Evolutionary conservation across 495 filamentous ascomycete species (phyloP).

Genomic region (Jackrogersella multiformis): DNA sequence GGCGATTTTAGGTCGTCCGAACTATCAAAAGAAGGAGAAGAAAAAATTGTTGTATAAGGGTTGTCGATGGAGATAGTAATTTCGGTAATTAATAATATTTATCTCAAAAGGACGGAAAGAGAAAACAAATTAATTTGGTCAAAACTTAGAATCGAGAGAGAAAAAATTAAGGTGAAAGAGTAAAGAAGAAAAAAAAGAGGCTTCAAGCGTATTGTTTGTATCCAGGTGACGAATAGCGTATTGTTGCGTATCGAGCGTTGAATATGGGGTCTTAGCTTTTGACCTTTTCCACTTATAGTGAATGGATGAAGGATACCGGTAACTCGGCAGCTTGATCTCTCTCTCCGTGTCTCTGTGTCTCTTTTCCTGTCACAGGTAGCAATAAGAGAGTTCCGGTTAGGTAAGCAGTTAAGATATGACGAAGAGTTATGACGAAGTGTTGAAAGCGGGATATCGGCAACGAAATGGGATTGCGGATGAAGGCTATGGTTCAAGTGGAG

Average conservation of each 20-base stretch:
- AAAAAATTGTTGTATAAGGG: conserved; percentile 8
- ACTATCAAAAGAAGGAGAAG: conserved; percentile 28
- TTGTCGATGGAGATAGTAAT: background rate
- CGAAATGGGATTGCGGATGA: background rate
- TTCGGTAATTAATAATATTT: background rate
- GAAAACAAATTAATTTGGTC: too few species aligned
- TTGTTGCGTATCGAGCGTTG: background rate
- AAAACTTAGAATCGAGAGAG: background rate
- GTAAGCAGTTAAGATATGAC: background rate
- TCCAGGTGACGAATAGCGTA: conserved; percentile 1
- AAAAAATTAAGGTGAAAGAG: background rate
- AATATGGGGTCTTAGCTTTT: too few species aligned
- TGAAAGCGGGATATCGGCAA: conserved; percentile 14
- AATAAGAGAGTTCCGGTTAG: background rate
- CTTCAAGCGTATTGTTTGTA: conserved; percentile 5
- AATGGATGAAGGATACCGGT: background rate
- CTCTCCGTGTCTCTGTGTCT: too few species aligned
- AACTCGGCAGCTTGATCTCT: background rate
- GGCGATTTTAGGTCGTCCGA: conserved; percentile 30
- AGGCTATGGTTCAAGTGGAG: conserved; percentile 4
- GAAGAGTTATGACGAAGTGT: background rate
- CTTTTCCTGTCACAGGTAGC: background rate
- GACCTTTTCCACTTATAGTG: background rate
- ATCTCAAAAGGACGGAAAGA: conserved; percentile 1
- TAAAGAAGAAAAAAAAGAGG: background rate